Conservation (phyloP, 2,329 filamentous ascomycete species). For the Fusarium robinianum region DNA sequence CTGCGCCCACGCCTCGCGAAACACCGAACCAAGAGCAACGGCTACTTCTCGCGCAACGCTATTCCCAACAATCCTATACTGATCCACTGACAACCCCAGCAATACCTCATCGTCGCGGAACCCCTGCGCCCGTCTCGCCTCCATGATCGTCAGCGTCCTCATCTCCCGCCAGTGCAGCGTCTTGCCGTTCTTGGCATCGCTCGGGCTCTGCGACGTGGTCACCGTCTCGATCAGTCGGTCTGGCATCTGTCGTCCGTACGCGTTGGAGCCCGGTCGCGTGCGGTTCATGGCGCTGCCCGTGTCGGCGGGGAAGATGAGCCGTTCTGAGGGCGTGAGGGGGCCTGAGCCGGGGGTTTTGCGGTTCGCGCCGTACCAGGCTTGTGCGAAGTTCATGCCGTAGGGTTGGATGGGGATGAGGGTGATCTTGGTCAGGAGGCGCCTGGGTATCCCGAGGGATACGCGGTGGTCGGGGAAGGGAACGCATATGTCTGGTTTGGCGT, state of each 20-base stretch:
- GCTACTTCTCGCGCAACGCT: constrained; percentile 73
- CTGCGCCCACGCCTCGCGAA: constrained; percentile 59
- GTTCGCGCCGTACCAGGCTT: constrained; percentile 47
- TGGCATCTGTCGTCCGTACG: constrained; percentile 59
- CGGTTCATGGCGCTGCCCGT: constrained; percentile 39
- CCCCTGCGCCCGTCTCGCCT: constrained; percentile 70
- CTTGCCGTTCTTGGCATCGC: constrained; percentile 60
- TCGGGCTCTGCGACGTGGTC: constrained; percentile 55
- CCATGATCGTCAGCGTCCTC: constrained; percentile 66
- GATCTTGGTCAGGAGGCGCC: constrained; percentile 51
- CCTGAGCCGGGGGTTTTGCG: constrained; percentile 34
- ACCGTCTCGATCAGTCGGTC: constrained; percentile 64
- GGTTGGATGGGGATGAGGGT: constrained; percentile 63
- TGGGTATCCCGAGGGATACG: constrained; percentile 47
- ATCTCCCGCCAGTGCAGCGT: constrained; percentile 69
- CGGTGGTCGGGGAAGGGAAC: constrained; percentile 71
- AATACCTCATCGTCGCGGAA: constrained; percentile 73
- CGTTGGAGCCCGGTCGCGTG: constrained; percentile 45
- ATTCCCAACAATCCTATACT: constrained; percentile 74
- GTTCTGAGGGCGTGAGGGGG: constrained; percentile 46
- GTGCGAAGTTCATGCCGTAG: constrained; percentile 56
- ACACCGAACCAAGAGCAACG: constrained; percentile 65
- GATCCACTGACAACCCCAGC: constrained; percentile 58
- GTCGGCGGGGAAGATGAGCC: constrained; percentile 46
- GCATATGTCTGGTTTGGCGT: constrained; percentile 65